Evolutionary conservation across 73 alveolate species (phyloP).

Genomic region (Symbiodinium pilosum): DNA sequence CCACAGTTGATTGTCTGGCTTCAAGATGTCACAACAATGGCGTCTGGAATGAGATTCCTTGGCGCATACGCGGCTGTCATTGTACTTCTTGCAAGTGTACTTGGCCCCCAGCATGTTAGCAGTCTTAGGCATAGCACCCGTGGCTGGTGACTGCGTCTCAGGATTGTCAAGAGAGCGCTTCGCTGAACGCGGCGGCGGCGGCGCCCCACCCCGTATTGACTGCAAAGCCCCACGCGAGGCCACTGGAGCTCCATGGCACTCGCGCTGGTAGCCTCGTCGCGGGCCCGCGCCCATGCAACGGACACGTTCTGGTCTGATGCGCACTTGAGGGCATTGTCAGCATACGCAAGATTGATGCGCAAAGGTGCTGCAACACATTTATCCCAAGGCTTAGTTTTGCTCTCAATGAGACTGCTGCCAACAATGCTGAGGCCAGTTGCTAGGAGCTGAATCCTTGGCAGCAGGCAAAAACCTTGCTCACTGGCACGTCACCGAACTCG

Average conservation of each 20-base stretch:
- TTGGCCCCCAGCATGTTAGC: not conserved
- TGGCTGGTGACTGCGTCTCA: not conserved
- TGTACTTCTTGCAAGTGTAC: not conserved
- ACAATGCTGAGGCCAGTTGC: not conserved
- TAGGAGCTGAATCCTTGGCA: too few species aligned
- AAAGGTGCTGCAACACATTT: not conserved
- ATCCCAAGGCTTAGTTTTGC: not conserved
- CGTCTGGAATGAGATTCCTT: not conserved
- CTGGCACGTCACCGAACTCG: not conserved
- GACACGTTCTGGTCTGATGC: not conserved
- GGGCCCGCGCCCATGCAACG: not conserved
- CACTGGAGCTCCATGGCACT: not conserved
- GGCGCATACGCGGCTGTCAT: not conserved
- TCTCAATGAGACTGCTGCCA: not conserved
- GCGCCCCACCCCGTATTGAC: too few species aligned
- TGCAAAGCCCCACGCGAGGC: not conserved
- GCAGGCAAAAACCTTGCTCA: not conserved
- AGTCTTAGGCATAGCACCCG: not conserved
- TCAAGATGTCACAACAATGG: not conserved
- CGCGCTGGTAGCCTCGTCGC: not conserved
- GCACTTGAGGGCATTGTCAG: not conserved
- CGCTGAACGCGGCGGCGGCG: not conserved
- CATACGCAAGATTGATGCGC: not conserved
- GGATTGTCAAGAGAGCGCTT: not conserved
- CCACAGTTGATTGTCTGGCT: not conserved